A percentile compares a stretch with the other conserved stretches of the same genome.
Conservation (phyloP, 139 green algal genomes). For the Monoraphidium neglectum region DNA sequence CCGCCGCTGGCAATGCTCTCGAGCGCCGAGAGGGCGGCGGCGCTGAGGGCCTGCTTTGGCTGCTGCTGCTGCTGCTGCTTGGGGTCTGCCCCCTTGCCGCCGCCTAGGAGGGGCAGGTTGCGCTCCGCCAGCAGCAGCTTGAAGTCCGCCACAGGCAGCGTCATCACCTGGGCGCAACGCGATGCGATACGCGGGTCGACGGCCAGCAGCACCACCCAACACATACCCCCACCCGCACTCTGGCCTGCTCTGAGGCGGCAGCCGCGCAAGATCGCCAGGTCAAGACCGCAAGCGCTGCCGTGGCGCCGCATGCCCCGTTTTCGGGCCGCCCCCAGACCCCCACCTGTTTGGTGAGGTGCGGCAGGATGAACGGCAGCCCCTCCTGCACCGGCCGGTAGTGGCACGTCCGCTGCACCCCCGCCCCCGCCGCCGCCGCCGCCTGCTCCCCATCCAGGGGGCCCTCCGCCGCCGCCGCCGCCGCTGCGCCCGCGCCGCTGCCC, state of each 20-base stretch:
- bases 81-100: conserved; percentile 11
- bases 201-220: no score
- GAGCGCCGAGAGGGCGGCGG: conserved; percentile 39
- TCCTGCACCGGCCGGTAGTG: conserved; percentile 90
- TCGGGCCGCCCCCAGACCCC: neutral
- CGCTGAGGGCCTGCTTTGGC: neutral
- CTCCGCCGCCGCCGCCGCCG: no score
- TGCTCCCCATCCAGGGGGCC: no score
- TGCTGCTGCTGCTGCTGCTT: conserved; percentile 28
- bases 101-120: conserved; percentile 29
- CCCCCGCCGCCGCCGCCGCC: conserved; percentile 89
- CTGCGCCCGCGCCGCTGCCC: no score
- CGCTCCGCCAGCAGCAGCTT: conserved; percentile 56
- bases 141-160: conserved; percentile 57
- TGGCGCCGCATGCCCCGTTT: neutral
- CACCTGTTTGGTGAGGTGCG: conserved; percentile 63
- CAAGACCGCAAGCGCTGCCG: neutral
- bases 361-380: conserved; percentile 79
- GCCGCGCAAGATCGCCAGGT: no score
- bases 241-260: no score
- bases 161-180: conserved; percentile 69
- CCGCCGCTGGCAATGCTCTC: conserved; percentile 34
- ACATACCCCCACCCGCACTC: no score
- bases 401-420: conserved; percentile 73
- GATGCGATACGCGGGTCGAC: no score